Evolutionary conservation across 768 basidiomycete genomes (phyloP), one percentile per base, ranked within the genome.

Genomic region (Mycena latifolia): DNA sequence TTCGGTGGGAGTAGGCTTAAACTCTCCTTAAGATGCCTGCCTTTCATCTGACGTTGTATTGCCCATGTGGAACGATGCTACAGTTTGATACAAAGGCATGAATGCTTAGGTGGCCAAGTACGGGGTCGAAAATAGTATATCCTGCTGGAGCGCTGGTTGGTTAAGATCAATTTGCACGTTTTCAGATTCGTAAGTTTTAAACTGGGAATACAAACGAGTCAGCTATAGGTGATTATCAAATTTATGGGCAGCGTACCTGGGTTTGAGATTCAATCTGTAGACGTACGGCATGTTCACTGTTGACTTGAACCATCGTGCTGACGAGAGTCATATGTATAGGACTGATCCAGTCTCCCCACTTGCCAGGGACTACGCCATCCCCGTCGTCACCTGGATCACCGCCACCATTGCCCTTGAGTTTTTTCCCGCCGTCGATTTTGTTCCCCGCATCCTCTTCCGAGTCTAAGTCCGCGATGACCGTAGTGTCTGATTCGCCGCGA

Each of bases 331-430:
- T 14, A 35, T 35, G 33, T 7, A 35, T 41, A 18, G 50, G 51
- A 28, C 60, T 53, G 15, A 35, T 6, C 60, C 60, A 61, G 18
- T 61, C 60, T 18, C 45, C 43, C 51, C 60, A 52, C 24, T 53
- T 39, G 18, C 33, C 41, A 3, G n/a, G 2, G 41, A 2, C 29
- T 3, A 28, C 25, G 29, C 29, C 50, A 29, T 53, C 22, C 11
- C 51, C 60, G 8, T 53, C 60, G 12, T 33, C 50, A 11, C 18
- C 60, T 24, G 39, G 58, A 43, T 43, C 59, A 25, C 39, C 51
- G 18, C 33, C 33, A 35, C 33, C 33, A 14, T n/a, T 18, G 29
- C 15, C 22, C 39, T 31, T 45, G n/a, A 22, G 22, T 22, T 45
- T 45, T 4, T 45, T 45, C 43, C 24, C 29, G 29, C 15, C 22